Conservation (phyloP, 2,329 filamentous ascomycete species). For the Alternaria sp. region DNA sequence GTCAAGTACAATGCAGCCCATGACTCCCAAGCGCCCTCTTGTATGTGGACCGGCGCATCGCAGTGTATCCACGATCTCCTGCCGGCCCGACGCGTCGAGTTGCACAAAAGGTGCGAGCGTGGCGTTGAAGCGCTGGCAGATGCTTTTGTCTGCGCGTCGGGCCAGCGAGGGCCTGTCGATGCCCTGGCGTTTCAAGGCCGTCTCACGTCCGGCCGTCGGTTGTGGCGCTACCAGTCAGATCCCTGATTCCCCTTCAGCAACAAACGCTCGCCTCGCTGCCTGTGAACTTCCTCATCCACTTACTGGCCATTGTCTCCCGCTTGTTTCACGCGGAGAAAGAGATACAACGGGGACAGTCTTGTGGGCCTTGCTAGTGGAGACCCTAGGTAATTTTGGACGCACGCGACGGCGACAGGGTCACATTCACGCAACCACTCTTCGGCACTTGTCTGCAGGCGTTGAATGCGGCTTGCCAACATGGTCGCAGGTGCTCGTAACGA, state of each 20-base stretch:
- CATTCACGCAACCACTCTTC: conserved; percentile 39
- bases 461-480: conserved; percentile 38
- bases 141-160: conserved; percentile 22
- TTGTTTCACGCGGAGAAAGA: conserved; percentile 46
- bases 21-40: conserved; percentile 19
- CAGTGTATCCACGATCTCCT: conserved; percentile 31
- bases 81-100: conserved; percentile 40
- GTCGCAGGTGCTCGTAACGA: conserved; percentile 36
- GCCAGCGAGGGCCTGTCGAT: conserved; percentile 37
- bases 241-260: conserved; percentile 32
- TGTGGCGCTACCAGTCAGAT: conserved; percentile 40
- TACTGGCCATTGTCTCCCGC: conserved; percentile 40
- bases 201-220: conserved; percentile 36
- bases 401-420: conserved; percentile 38
- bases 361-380: conserved; percentile 35
- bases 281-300: conserved; percentile 35
- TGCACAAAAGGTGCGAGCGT: conserved; percentile 27
- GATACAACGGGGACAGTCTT: conserved; percentile 31
- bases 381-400: conserved; percentile 35
- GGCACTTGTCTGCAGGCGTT: conserved; percentile 30
- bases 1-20: conserved; percentile 14
- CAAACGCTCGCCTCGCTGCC: conserved; percentile 40
- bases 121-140: conserved; percentile 41
- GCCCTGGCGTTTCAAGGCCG: conserved; percentile 26
- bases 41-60: conserved; percentile 21